Evolutionary conservation across 257 asterid genomes (phyloP).

Genomic region (Solanum gandarillasii): DNA sequence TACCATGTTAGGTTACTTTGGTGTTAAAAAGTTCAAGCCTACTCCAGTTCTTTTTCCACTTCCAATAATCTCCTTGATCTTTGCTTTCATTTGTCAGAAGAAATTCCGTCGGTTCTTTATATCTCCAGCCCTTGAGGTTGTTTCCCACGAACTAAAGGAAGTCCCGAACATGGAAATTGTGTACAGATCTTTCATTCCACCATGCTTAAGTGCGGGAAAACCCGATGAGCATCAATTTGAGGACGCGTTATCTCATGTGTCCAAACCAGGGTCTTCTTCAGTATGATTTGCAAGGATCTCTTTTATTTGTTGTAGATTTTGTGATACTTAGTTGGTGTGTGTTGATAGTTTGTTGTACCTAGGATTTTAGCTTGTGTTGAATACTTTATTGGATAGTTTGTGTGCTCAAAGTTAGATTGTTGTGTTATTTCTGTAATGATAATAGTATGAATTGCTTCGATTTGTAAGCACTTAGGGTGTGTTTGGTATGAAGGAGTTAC

Average conservation of each 20-base stretch:
- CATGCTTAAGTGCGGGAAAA: constrained; percentile 57
- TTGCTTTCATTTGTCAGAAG: constrained; percentile 25
- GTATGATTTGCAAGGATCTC: constrained; percentile 10
- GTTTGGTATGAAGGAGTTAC: too few relatives aligned
- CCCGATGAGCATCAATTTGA: constrained; percentile 55
- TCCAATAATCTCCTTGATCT: constrained; percentile 40
- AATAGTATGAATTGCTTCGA: neutral
- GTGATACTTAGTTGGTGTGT: neutral
- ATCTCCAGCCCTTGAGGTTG: constrained; percentile 62
- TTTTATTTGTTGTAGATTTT: neutral
- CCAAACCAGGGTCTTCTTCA: constrained; percentile 25
- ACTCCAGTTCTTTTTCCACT: constrained; percentile 50
- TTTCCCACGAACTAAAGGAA: constrained; percentile 52
- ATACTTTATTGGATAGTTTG: neutral
- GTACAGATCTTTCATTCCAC: constrained; percentile 59
- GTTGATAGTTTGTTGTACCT: neutral
- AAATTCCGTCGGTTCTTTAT: constrained; percentile 60
- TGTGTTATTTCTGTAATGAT: neutral
- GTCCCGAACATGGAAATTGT: constrained; percentile 53
- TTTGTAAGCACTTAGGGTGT: neutral
- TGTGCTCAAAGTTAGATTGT: neutral
- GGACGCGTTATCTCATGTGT: constrained; percentile 54
- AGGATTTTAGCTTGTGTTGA: neutral
- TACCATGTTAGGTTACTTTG: constrained; percentile 73
- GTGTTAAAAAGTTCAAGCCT: constrained; percentile 31